These are phyloP conservation scores for Coniochaeta sp. DNA, from an alignment of 2,329 filamentous ascomycete genomes.

Conservation along the genomic window DNA sequence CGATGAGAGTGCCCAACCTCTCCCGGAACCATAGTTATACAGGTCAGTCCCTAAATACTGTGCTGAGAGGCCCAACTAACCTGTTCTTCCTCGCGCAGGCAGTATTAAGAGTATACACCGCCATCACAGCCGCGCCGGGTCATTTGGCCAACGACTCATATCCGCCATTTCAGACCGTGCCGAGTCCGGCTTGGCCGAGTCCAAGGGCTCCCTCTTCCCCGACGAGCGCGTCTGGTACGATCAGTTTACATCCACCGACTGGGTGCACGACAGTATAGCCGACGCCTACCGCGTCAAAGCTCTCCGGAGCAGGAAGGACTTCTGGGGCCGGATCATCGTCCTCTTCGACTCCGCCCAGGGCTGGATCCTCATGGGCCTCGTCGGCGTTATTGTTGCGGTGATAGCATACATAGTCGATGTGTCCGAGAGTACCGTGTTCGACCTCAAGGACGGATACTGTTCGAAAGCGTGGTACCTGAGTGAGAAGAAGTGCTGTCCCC, in stretches of 20 bases:
- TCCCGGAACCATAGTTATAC: constrained; percentile 22
- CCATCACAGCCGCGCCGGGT: constrained; percentile 51
- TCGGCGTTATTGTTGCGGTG: constrained; percentile 76
- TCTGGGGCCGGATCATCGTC: constrained; percentile 70
- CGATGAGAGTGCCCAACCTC: constrained; percentile 16
- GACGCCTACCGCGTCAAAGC: constrained; percentile 86
- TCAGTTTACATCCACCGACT: constrained; percentile 95
- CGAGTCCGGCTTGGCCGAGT: constrained; percentile 50
- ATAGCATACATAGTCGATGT: constrained; percentile 87
- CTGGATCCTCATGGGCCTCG: constrained; percentile 87
- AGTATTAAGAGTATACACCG: constrained; percentile 28
- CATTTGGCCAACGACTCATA: constrained; percentile 54
- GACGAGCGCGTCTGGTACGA: constrained; percentile 98
- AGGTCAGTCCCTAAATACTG: constrained; percentile 9
- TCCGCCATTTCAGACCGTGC: constrained; percentile 53
- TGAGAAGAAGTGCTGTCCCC: constrained; percentile 58
- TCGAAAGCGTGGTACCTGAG: constrained; percentile 61
- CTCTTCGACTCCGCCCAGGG: constrained; percentile 85
- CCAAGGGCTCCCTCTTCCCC: constrained; percentile 58
- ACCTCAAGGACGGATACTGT: constrained; percentile 89
- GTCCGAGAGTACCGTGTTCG: constrained; percentile 77
- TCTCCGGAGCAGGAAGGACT: constrained; percentile 72
- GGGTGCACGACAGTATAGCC: constrained; percentile 95
- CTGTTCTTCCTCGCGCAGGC: constrained; percentile 19
- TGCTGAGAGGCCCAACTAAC: not conserved